Evolutionary conservation across 2,329 filamentous ascomycete species (phyloP).

Genomic region (Monosporascus sp.): DNA sequence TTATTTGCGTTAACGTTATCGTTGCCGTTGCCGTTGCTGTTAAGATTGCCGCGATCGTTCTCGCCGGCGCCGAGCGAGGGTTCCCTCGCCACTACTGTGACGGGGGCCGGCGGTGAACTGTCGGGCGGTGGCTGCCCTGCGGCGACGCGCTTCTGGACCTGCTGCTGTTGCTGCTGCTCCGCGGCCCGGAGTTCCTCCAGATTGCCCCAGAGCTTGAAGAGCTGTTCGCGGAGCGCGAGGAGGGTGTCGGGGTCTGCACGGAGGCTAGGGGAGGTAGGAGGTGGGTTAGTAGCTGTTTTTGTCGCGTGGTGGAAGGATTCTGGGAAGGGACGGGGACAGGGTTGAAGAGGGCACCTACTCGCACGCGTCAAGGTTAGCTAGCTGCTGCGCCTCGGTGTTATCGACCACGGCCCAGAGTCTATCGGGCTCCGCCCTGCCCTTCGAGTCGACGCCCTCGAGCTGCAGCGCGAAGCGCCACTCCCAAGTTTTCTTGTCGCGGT

Average conservation of each 20-base stretch:
- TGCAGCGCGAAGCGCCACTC: conserved; percentile 81
- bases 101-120: conserved; percentile 33
- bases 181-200: conserved; percentile 64
- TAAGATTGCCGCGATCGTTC: conserved; percentile 9
- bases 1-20: too few relatives aligned
- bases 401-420: conserved; percentile 66
- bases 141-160: conserved; percentile 17
- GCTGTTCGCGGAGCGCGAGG: conserved; percentile 55
- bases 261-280: conserved; percentile 40
- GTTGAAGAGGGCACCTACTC: conserved; percentile 27
- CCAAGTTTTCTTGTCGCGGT: conserved; percentile 47
- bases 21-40: conserved; percentile 1
- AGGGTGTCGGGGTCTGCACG: conserved; percentile 46
- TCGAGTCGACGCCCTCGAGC: conserved; percentile 62
- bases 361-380: conserved; percentile 43
- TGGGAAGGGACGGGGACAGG: neutral
- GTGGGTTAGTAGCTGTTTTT: conserved; percentile 3
- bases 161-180: conserved; percentile 22
- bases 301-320: neutral
- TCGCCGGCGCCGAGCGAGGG: conserved; percentile 8
- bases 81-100: conserved; percentile 3
- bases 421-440: conserved; percentile 31
- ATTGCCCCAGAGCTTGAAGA: conserved; percentile 82
- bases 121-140: conserved; percentile 30
- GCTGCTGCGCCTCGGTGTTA: conserved; percentile 46